These are phyloP conservation scores for Fragaria ananassa DNA, from an alignment of 306 rosid species.

Conservation along the genomic window DNA sequence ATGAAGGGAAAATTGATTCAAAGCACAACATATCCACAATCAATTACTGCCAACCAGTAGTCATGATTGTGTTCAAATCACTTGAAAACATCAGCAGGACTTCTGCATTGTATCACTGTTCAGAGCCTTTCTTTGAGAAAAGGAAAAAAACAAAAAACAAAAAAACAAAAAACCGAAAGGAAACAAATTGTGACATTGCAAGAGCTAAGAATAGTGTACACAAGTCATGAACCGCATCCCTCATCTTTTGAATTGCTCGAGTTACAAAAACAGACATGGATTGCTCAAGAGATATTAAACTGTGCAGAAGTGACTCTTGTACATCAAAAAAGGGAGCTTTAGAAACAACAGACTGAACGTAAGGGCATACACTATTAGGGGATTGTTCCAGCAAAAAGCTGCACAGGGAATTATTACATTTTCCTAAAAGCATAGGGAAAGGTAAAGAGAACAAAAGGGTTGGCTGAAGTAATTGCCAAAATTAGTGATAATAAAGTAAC, in stretches of 20 bases:
- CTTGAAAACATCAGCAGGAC: not conserved
- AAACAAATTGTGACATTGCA: not conserved
- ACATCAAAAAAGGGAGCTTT: not conserved
- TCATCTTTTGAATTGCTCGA: not conserved
- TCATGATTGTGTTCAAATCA: not conserved
- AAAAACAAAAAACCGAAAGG: not conserved
- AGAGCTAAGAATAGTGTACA: not conserved
- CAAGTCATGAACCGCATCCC: not conserved
- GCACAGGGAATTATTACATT: not conserved
- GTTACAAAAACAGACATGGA: not conserved
- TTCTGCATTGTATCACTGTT: not conserved
- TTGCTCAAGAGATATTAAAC: not conserved
- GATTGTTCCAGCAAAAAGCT: not conserved
- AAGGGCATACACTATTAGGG: not conserved
- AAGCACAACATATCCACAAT: not conserved
- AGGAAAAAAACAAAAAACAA: not conserved
- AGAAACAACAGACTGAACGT: not conserved
- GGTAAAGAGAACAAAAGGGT: not conserved
- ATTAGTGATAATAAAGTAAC: not conserved
- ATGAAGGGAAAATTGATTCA: no score
- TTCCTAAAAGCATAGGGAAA: not conserved
- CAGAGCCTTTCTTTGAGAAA: not conserved
- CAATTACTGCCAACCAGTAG: not conserved
- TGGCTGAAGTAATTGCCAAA: not conserved
- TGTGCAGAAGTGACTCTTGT: not conserved